phyloP scores from a whole-genome alignment of 768 basidiomycete species.

The Dioszegia hungarica region DNA sequence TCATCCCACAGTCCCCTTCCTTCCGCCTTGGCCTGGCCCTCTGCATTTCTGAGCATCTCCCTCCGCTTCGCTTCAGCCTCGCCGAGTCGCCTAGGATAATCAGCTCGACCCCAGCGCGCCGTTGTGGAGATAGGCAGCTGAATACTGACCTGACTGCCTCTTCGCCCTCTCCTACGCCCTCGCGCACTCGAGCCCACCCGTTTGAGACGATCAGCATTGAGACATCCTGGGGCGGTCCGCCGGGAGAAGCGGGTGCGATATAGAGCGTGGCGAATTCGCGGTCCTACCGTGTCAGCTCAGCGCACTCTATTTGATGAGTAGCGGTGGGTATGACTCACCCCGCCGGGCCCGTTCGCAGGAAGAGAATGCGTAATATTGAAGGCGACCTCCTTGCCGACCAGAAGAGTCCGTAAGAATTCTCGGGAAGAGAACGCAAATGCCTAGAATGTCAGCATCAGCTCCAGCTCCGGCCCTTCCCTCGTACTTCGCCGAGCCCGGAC shows the following conservation, averaged over 20 bases:
- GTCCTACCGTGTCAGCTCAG: constrained; percentile 13
- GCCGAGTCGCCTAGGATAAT: constrained; percentile 38
- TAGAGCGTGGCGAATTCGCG: constrained; percentile 45
- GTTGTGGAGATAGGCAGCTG: neutral
- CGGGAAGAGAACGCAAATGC: constrained; percentile 88
- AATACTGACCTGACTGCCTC: constrained; percentile 44
- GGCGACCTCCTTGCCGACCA: constrained; percentile 84
- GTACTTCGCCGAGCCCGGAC: too few relatives aligned
- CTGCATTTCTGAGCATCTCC: constrained; percentile 54
- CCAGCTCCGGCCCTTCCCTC: too few relatives aligned
- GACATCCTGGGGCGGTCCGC: constrained; percentile 47
- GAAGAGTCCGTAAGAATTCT: constrained; percentile 77
- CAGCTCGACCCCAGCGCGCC: neutral
- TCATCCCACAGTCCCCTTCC: constrained; percentile 70
- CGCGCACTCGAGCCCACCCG: constrained; percentile 94
- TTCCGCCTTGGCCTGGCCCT: constrained; percentile 43
- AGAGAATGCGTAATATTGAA: constrained; percentile 72
- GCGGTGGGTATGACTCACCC: neutral
- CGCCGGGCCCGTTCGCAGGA: constrained; percentile 2
- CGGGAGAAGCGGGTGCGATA: constrained; percentile 44
- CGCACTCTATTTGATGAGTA: neutral
- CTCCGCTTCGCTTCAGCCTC: constrained; percentile 77
- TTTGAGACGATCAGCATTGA: constrained; percentile 59
- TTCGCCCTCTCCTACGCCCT: constrained; percentile 57
- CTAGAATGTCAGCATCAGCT: constrained; percentile 49